Percentiles rank a stretch among this genome's conserved stretches.
Conservation (phyloP, 192 early-diverging fungal genomes). For the Coemansia sp. region DNA sequence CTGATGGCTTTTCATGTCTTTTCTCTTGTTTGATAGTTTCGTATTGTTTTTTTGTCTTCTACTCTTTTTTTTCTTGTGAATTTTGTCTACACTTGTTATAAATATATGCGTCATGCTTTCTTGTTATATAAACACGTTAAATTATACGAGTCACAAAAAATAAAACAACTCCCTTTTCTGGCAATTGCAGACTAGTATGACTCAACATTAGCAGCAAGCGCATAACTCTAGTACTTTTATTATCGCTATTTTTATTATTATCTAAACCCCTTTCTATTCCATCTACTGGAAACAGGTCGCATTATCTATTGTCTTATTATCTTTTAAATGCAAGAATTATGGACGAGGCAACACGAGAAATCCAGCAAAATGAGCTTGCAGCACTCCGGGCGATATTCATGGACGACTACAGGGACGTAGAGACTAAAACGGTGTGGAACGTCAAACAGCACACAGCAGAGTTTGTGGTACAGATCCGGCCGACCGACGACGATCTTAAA, state of each 20-base stretch:
- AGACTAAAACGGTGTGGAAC: constrained; percentile 50
- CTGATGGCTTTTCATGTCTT: no score
- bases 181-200: no score
- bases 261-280: neutral
- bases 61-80: no score
- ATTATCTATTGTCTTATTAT: neutral
- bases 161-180: no score
- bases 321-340: constrained; percentile 28
- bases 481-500: constrained; percentile 32
- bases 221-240: neutral
- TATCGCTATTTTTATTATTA: neutral
- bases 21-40: no score
- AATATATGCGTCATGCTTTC: no score
- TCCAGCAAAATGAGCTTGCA: constrained; percentile 73
- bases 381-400: constrained; percentile 63
- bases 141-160: no score
- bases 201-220: no score
- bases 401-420: constrained; percentile 49
- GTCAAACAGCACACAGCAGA: constrained; percentile 37
- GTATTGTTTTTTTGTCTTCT: no score
- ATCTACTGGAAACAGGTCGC: neutral
- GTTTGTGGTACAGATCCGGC: constrained; percentile 37
- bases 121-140: no score
- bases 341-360: constrained; percentile 47
- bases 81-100: no score